Evolutionary conservation across 83 land plant genomes (phyloP).

Genomic region (Picea engelmannii): DNA sequence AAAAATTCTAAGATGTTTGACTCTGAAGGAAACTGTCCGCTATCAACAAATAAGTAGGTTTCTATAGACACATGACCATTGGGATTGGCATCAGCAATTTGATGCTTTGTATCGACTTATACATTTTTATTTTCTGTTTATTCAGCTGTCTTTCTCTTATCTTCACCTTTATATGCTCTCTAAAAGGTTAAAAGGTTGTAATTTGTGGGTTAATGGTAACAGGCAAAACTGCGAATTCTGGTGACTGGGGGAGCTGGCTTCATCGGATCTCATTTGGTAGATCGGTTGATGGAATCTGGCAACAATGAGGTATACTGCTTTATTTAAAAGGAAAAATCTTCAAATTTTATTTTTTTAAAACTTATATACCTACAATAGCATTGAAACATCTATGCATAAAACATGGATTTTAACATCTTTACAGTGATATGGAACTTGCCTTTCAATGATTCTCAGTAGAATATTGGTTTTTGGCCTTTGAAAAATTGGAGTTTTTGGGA

Average conservation of each 20-base stretch:
- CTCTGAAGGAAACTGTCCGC: neutral
- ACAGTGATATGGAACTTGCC: neutral
- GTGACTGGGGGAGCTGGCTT: conserved; percentile 99
- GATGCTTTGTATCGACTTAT: too few relatives aligned
- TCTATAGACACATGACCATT: too few relatives aligned
- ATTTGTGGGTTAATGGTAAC: neutral
- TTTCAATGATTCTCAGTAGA: neutral
- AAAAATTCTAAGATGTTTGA: neutral
- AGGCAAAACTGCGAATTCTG: conserved; percentile 91
- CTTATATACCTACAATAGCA: neutral
- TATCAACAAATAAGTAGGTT: neutral
- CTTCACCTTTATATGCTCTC: neutral
- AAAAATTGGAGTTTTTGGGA: neutral
- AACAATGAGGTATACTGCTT: conserved; percentile 80
- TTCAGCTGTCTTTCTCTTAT: neutral
- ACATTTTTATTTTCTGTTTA: neutral
- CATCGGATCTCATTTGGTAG: conserved; percentile 97
- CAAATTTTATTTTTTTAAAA: neutral
- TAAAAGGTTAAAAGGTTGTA: conserved; percentile 6
- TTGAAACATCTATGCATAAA: neutral
- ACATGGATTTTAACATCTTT: neutral
- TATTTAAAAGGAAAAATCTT: neutral
- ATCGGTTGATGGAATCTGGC: conserved; percentile 92
- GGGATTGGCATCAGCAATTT: too few relatives aligned
- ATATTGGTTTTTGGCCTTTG: neutral